A percentile compares a stretch with the other conserved stretches of the same genome.
phyloP scores from a whole-genome alignment of 306 rosid genomes.

The Prunus fruticosa region DNA sequence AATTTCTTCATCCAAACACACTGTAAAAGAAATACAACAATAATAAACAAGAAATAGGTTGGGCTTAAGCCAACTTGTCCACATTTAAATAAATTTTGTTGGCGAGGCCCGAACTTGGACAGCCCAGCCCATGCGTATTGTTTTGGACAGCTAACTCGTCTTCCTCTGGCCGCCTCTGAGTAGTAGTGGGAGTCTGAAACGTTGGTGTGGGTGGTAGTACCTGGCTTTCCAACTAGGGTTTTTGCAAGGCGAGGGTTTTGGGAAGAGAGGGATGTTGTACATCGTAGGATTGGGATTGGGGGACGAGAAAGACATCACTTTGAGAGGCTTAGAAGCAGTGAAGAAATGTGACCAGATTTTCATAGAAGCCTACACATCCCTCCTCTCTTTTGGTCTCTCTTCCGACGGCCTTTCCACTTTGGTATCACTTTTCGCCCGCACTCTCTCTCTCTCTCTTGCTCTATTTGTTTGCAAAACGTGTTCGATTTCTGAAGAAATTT shows the following conservation, averaged over 20 bases:
- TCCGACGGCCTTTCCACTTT: slow-evolving; percentile 64
- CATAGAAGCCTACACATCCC: slow-evolving; percentile 92
- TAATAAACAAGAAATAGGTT: no score
- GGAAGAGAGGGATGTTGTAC: slow-evolving; percentile 49
- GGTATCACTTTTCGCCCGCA: slow-evolving; percentile 25
- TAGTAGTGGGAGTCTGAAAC: background rate
- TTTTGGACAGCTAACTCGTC: background rate
- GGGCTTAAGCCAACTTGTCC: background rate
- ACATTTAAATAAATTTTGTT: background rate
- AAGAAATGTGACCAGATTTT: slow-evolving; percentile 53
- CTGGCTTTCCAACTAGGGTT: slow-evolving; percentile 22
- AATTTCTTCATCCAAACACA: no score
- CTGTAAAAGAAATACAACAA: no score
- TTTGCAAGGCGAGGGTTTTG: background rate
- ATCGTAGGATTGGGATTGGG: slow-evolving; percentile 88
- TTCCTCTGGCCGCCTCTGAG: background rate
- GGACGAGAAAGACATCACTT: slow-evolving; percentile 73
- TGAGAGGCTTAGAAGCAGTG: slow-evolving; percentile 86
- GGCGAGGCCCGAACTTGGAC: background rate
- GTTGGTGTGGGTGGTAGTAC: background rate
- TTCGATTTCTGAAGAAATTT: background rate
- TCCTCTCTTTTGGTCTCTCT: slow-evolving; percentile 85
- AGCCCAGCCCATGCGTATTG: background rate
- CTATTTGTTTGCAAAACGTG: background rate
- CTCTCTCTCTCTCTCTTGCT: background rate